phyloP scores from a whole-genome alignment of 768 basidiomycete species.

The Lactifluus piperatus region DNA sequence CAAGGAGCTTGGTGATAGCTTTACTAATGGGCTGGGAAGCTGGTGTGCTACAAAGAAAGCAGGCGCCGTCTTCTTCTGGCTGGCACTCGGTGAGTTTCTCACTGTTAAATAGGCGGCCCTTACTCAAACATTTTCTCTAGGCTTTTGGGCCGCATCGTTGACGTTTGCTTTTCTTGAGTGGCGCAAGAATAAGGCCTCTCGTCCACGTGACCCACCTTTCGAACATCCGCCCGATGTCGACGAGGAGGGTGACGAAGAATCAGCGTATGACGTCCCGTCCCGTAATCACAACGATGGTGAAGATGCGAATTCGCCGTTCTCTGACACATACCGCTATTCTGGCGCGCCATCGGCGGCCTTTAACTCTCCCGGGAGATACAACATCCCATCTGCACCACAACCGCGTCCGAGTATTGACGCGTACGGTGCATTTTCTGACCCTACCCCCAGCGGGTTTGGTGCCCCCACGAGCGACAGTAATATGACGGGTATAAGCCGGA shows the following conservation, averaged over 20 bases:
- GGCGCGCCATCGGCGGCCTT: constrained; percentile 28
- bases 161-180: constrained; percentile 62
- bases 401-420: constrained; percentile 68
- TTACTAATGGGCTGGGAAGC: constrained; percentile 55
- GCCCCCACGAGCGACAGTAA: constrained; percentile 32
- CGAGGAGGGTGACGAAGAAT: constrained; percentile 45
- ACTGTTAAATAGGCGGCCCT: not conserved
- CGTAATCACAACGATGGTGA: constrained; percentile 24
- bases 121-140: constrained; percentile 30
- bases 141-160: constrained; percentile 67
- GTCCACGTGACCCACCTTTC: constrained; percentile 70
- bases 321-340: constrained; percentile 45
- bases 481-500: constrained; percentile 60
- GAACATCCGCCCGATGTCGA: constrained; percentile 46
- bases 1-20: constrained; percentile 49
- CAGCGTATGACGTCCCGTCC: constrained; percentile 42
- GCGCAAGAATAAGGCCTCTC: constrained; percentile 53
- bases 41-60: constrained; percentile 96
- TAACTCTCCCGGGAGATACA: constrained; percentile 24
- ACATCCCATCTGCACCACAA: constrained; percentile 27
- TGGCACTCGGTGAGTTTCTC: constrained; percentile 54
- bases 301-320: constrained; percentile 36
- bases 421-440: constrained; percentile 88
- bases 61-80: constrained; percentile 83
- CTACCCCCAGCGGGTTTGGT: constrained; percentile 69